Percentiles rank a stretch among this genome's conserved stretches.
These are phyloP conservation scores for Blastobotrys malaysiensis DNA, from an alignment of 1,139 yeast species.

Conservation along the genomic window DNA sequence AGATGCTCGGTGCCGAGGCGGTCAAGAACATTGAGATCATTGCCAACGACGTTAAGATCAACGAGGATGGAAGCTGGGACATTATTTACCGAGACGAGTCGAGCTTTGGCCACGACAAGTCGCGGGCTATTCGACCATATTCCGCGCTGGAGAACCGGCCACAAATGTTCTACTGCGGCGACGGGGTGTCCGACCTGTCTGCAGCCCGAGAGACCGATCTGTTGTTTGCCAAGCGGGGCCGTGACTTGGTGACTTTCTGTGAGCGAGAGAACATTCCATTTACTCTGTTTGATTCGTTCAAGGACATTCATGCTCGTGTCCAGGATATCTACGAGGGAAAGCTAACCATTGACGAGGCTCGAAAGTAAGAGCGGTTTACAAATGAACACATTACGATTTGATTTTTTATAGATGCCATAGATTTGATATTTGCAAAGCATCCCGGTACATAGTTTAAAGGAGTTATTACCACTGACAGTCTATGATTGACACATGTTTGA, in stretches of 20 bases:
- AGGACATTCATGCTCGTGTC: constrained; percentile 60
- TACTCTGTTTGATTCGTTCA: constrained; percentile 71
- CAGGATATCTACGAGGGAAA: constrained; percentile 43
- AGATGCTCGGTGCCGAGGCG: constrained; percentile 73
- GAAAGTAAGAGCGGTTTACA: background rate
- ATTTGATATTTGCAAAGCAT: too few species aligned
- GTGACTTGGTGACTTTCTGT: constrained; percentile 83
- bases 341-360: constrained; percentile 33
- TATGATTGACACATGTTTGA: too few species aligned
- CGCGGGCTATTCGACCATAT: constrained; percentile 68
- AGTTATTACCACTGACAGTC: too few species aligned
- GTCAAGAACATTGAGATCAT: constrained; percentile 69
- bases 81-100: constrained; percentile 82
- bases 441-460: too few species aligned
- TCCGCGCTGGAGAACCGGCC: constrained; percentile 46
- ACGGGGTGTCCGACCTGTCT: constrained; percentile 90
- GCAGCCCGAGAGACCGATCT: constrained; percentile 95
- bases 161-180: constrained; percentile 84
- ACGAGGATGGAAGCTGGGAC: constrained; percentile 64
- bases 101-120: constrained; percentile 91
- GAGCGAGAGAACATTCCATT: constrained; percentile 74
- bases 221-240: constrained; percentile 87
- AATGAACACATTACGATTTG: background rate
- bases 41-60: constrained; percentile 66
- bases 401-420: background rate